These are phyloP conservation scores for Gigaspora rosea DNA, from an alignment of 192 early-diverging fungal species.

Conservation along the genomic window DNA sequence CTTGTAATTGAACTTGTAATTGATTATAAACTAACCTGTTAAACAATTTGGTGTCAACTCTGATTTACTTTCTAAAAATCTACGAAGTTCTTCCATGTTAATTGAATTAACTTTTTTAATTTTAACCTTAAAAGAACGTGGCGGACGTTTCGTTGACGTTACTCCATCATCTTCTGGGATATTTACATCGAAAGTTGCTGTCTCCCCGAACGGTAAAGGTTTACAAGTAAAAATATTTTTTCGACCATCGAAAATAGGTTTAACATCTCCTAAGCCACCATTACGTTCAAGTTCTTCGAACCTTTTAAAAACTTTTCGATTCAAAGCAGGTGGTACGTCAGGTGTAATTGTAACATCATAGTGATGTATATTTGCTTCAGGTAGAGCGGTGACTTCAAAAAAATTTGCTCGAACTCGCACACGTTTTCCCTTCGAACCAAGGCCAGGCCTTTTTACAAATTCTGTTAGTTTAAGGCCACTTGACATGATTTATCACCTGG, in stretches of 20 bases:
- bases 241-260: slow-evolving; percentile 79
- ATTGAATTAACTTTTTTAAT: slow-evolving; percentile 70
- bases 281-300: slow-evolving; percentile 57
- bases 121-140: slow-evolving; percentile 64
- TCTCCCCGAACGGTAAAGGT: slow-evolving; percentile 52
- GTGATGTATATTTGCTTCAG: slow-evolving; percentile 73
- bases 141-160: slow-evolving; percentile 36
- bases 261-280: slow-evolving; percentile 58
- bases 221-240: slow-evolving; percentile 75
- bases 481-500: too few relatives aligned
- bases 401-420: slow-evolving; percentile 69
- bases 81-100: slow-evolving; percentile 60
- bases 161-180: slow-evolving; percentile 47
- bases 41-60: slow-evolving; percentile 5
- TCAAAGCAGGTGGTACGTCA: slow-evolving; percentile 77
- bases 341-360: slow-evolving; percentile 84
- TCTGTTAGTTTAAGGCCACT: slow-evolving; percentile 38
- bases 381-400: slow-evolving; percentile 71
- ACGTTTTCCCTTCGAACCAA: slow-evolving; percentile 47
- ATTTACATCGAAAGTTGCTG: slow-evolving; percentile 60
- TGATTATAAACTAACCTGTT: slow-evolving; percentile 10
- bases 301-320: slow-evolving; percentile 68
- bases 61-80: slow-evolving; percentile 52
- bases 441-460: slow-evolving; percentile 47
- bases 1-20: too few relatives aligned